phyloP scores from a whole-genome alignment of 345 rosid species.

The Melaleuca quinquenervia region DNA sequence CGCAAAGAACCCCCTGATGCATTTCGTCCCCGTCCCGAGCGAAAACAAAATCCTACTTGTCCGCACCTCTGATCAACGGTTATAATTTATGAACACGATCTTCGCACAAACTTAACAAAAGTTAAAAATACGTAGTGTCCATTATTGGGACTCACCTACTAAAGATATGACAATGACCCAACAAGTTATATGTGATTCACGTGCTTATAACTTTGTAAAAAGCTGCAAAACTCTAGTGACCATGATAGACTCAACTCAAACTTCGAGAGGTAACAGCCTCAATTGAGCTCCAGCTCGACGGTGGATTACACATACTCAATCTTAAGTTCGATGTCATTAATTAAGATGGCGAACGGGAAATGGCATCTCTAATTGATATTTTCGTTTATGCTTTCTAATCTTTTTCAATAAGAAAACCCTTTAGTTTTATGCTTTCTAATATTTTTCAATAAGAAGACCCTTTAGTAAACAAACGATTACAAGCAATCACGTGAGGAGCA shows the following conservation, averaged over 20 bases:
- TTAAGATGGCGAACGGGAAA: neutral
- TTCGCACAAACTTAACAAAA: neutral
- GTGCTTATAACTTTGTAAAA: neutral
- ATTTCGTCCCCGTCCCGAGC: slow-evolving; percentile 85
- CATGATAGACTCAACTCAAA: neutral
- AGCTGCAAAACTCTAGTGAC: neutral
- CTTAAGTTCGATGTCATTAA: neutral
- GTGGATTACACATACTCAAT: neutral
- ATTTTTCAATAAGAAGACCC: neutral
- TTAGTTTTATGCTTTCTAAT: too few relatives aligned
- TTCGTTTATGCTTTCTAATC: neutral
- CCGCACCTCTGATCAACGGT: neutral
- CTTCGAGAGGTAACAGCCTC: neutral
- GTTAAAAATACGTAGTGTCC: neutral
- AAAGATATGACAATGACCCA: neutral
- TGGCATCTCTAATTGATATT: neutral
- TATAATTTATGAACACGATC: neutral
- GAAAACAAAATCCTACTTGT: slow-evolving; percentile 21
- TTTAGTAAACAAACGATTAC: neutral
- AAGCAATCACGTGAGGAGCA: neutral
- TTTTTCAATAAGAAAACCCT: neutral
- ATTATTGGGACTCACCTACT: fast-evolving
- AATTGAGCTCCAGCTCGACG: neutral
- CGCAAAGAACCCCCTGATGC: slow-evolving; percentile 47
- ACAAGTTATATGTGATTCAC: fast-evolving